A percentile compares a stretch with the other conserved stretches of the same genome.
phyloP scores from a whole-genome alignment of 306 rosid genomes.

The Vachellia pachyceras region DNA sequence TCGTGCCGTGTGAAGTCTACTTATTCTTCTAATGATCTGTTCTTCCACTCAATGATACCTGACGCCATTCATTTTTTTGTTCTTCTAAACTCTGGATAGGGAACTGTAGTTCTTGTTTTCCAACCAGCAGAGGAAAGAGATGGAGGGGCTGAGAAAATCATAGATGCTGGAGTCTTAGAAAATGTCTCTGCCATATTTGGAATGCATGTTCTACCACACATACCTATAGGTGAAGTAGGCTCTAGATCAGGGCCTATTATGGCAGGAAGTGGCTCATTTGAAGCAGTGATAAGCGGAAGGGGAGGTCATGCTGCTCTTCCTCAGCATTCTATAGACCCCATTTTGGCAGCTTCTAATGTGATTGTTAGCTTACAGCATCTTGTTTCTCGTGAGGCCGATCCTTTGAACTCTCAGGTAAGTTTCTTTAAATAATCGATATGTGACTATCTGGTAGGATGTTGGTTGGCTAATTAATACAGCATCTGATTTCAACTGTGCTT shows the following conservation, averaged over 20 bases:
- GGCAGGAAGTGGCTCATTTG: constrained; percentile 81
- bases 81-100: constrained; percentile 49
- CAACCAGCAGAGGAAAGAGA: constrained; percentile 98
- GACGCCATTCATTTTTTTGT: constrained; percentile 11
- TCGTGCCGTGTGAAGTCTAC: not conserved
- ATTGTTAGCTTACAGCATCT: constrained; percentile 82
- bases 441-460: not conserved
- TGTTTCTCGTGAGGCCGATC: constrained; percentile 93
- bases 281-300: constrained; percentile 76
- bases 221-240: constrained; percentile 68
- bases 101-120: constrained; percentile 87
- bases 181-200: constrained; percentile 86
- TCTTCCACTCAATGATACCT: constrained; percentile 7
- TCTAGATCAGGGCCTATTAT: constrained; percentile 67
- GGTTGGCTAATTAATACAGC: not conserved
- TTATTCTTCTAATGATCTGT: not conserved
- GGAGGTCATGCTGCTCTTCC: constrained; percentile 98
- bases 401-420: constrained; percentile 77
- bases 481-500: not conserved
- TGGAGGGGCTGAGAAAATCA: constrained; percentile 72
- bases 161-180: constrained; percentile 65
- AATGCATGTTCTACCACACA: constrained; percentile 54
- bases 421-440: not conserved
- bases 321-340: constrained; percentile 80
- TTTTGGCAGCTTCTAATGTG: constrained; percentile 86